Conservation (phyloP, 2,329 filamentous ascomycete species). For the Torrubiella hemipterigena region DNA sequence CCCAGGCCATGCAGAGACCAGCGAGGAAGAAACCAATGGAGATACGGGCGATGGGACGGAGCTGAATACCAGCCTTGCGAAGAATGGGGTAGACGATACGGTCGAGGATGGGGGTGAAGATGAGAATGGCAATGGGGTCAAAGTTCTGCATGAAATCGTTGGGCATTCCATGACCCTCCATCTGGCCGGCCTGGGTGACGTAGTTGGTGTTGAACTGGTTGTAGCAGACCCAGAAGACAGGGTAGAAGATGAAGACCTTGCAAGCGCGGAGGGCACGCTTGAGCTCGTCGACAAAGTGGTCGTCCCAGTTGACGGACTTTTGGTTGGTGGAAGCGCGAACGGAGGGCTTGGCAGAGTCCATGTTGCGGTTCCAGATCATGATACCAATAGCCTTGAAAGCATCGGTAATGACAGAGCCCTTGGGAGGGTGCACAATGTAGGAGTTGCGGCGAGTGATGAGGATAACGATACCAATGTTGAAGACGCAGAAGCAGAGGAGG, state of each 20-base stretch:
- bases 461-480: conserved; percentile 45
- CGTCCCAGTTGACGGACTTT: conserved; percentile 45
- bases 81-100: conserved; percentile 49
- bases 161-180: conserved; percentile 52
- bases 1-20: conserved; percentile 43
- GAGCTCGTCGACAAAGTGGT: conserved; percentile 60
- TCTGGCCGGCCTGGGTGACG: conserved; percentile 45
- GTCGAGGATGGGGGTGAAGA: conserved; percentile 55
- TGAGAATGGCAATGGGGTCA: conserved; percentile 52
- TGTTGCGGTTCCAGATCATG: conserved; percentile 28
- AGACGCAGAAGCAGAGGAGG: conserved; percentile 45
- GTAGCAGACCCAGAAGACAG: conserved; percentile 50
- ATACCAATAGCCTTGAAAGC: conserved; percentile 40
- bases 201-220: conserved; percentile 57
- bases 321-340: conserved; percentile 41
- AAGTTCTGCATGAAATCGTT: conserved; percentile 62
- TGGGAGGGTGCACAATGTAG: conserved; percentile 39
- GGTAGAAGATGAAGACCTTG: conserved; percentile 59
- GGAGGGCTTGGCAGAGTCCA: conserved; percentile 53
- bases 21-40: conserved; percentile 48
- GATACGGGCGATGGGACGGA: conserved; percentile 56
- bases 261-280: conserved; percentile 56
- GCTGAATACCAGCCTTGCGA: conserved; percentile 42
- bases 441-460: conserved; percentile 33
- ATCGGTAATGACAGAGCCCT: conserved; percentile 53